Evolutionary conservation across 2,329 filamentous ascomycete genomes (phyloP).

Genomic region (Cladosporium austrohemisphaericum): DNA sequence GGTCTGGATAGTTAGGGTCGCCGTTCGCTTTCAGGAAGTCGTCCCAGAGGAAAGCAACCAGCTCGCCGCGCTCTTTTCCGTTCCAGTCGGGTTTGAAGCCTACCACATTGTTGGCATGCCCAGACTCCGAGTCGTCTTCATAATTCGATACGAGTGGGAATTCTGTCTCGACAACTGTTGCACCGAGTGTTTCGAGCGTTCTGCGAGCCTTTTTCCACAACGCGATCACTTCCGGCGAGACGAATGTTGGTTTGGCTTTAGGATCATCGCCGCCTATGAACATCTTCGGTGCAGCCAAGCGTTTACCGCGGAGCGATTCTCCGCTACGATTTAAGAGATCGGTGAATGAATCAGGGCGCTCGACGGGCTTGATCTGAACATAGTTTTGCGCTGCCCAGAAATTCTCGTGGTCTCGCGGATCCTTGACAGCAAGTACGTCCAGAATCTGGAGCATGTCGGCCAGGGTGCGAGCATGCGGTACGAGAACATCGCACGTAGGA

Average conservation of each 20-base stretch:
- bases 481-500: slow-evolving; percentile 53
- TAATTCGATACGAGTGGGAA: slow-evolving; percentile 47
- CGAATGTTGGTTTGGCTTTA: slow-evolving; percentile 33
- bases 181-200: slow-evolving; percentile 41
- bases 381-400: slow-evolving; percentile 54
- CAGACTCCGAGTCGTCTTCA: slow-evolving; percentile 37
- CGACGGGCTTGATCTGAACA: slow-evolving; percentile 39
- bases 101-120: slow-evolving; percentile 39
- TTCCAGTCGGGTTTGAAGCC: slow-evolving; percentile 47
- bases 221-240: slow-evolving; percentile 39
- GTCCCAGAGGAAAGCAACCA: slow-evolving; percentile 52
- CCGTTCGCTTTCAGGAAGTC: slow-evolving; percentile 46
- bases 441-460: slow-evolving; percentile 50
- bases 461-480: slow-evolving; percentile 51
- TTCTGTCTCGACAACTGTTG: slow-evolving; percentile 42
- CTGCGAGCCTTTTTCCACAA: slow-evolving; percentile 33
- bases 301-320: slow-evolving; percentile 40
- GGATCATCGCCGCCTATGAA: slow-evolving; percentile 44
- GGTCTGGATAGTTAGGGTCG: slow-evolving; percentile 37
- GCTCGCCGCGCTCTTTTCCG: slow-evolving; percentile 44
- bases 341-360: slow-evolving; percentile 35
- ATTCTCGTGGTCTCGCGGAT: slow-evolving; percentile 43
- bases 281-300: slow-evolving; percentile 50
- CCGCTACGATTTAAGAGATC: slow-evolving; percentile 28
- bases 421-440: slow-evolving; percentile 45